Evolutionary conservation across 2,329 filamentous ascomycete genomes (phyloP).

Genomic region (Ascocoryne sarcoides): DNA sequence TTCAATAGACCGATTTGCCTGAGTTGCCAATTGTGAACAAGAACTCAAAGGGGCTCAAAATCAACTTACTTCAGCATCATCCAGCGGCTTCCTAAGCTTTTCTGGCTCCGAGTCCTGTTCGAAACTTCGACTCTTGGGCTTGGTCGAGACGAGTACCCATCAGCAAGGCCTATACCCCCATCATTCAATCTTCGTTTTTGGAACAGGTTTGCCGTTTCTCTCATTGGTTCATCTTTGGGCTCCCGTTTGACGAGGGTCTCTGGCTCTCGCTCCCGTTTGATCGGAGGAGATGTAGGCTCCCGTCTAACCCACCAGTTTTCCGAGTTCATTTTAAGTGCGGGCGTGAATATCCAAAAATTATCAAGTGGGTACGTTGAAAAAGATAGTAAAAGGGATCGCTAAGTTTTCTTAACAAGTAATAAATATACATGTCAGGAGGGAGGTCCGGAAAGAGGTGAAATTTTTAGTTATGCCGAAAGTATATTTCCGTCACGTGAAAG

Average conservation of each 20-base stretch:
- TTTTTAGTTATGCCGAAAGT: too few species aligned
- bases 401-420: too few species aligned
- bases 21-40: not conserved
- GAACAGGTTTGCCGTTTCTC: too few species aligned
- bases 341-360: too few species aligned
- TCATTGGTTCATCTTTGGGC: not conserved
- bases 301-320: conserved; percentile 22
- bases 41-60: not conserved
- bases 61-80: conserved; percentile 8
- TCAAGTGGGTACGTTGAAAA: too few species aligned
- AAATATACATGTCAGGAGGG: too few species aligned
- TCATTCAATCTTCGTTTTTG: too few species aligned
- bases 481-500: too few species aligned
- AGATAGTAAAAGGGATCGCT: too few species aligned
- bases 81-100: conserved; percentile 9
- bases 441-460: too few species aligned
- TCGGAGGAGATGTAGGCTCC: conserved; percentile 9
- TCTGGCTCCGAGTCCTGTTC: conserved; percentile 3
- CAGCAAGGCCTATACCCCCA: too few species aligned
- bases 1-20: conserved; percentile 18
- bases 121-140: not conserved
- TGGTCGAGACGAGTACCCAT: not conserved
- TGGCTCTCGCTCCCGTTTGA: not conserved
- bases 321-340: conserved; percentile 21
- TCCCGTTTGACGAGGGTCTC: conserved; percentile 1